Evolutionary conservation across 2,329 filamentous ascomycete species (phyloP).

Genomic region (Penicillium sp.): DNA sequence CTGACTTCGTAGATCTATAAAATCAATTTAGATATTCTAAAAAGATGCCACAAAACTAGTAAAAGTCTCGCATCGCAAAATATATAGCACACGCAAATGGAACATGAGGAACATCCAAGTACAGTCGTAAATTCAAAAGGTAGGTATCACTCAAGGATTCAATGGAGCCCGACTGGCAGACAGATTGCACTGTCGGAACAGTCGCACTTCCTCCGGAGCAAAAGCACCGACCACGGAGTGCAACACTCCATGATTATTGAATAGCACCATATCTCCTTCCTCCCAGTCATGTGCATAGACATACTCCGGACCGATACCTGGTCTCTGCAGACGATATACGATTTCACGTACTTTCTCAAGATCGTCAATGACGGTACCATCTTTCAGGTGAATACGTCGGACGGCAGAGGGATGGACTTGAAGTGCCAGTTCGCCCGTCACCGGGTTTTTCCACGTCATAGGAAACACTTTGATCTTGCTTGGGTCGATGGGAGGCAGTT

Average conservation of each 20-base stretch:
- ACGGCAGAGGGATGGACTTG: constrained; percentile 72
- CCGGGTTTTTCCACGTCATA: constrained; percentile 73
- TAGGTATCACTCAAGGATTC: not conserved
- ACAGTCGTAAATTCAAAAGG: not conserved
- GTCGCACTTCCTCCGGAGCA: constrained; percentile 64
- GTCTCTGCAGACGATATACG: constrained; percentile 69
- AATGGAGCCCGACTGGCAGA: constrained; percentile 37
- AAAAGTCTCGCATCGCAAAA: not conserved
- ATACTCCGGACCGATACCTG: constrained; percentile 63
- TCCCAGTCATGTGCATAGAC: constrained; percentile 76
- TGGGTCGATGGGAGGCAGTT: constrained; percentile 63
- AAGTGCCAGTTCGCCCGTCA: constrained; percentile 64
- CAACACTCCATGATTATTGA: constrained; percentile 72
- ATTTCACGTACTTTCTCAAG: constrained; percentile 62
- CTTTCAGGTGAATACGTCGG: constrained; percentile 62
- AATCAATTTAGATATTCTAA: not conserved
- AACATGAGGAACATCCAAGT: not conserved
- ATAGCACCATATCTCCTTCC: constrained; percentile 71
- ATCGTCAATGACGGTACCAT: constrained; percentile 67
- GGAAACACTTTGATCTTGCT: constrained; percentile 68
- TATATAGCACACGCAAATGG: not conserved
- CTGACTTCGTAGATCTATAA: no score
- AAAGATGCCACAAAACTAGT: not conserved
- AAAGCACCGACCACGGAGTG: constrained; percentile 75
- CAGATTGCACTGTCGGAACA: constrained; percentile 77